These are phyloP conservation scores for Cicer judaicum DNA, from an alignment of 306 rosid species.

Conservation along the genomic window DNA sequence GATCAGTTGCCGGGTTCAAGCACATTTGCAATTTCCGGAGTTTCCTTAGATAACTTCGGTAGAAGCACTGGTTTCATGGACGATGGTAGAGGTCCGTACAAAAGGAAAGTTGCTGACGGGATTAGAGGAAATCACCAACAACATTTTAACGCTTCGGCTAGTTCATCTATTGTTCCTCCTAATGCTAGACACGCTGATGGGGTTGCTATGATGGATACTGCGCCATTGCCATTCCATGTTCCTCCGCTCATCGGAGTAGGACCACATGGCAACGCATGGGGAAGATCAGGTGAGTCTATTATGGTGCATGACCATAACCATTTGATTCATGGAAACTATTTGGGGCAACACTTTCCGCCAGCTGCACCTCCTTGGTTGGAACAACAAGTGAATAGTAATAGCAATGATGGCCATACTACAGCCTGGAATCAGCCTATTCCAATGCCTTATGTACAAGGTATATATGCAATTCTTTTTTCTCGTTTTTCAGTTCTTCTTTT, in stretches of 20 bases:
- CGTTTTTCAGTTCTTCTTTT: constrained; percentile 34
- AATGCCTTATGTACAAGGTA: constrained; percentile 70
- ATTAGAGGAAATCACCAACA: constrained; percentile 66
- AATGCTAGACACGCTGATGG: constrained; percentile 70
- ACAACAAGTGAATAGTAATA: constrained; percentile 62
- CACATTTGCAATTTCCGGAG: constrained; percentile 58
- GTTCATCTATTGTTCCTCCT: constrained; percentile 66
- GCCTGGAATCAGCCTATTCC: constrained; percentile 75
- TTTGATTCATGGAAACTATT: constrained; percentile 68
- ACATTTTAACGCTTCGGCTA: constrained; percentile 61
- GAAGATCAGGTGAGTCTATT: constrained; percentile 61
- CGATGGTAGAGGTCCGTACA: constrained; percentile 78
- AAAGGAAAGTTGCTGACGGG: constrained; percentile 78
- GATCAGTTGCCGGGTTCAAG: constrained; percentile 70
- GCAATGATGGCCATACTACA: constrained; percentile 62
- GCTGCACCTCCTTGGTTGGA: constrained; percentile 78
- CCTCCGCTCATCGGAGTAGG: constrained; percentile 69
- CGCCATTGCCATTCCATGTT: constrained; percentile 54
- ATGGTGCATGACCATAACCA: constrained; percentile 69
- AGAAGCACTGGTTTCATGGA: constrained; percentile 65
- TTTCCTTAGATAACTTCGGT: constrained; percentile 66
- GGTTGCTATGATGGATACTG: constrained; percentile 64
- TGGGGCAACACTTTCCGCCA: constrained; percentile 80
- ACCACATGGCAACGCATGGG: constrained; percentile 61
- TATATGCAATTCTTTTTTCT: not conserved